A percentile compares a stretch with the other conserved stretches of the same genome.
Evolutionary conservation across 1,139 yeast species (phyloP).

Genomic region (Lodderomyces theae): DNA sequence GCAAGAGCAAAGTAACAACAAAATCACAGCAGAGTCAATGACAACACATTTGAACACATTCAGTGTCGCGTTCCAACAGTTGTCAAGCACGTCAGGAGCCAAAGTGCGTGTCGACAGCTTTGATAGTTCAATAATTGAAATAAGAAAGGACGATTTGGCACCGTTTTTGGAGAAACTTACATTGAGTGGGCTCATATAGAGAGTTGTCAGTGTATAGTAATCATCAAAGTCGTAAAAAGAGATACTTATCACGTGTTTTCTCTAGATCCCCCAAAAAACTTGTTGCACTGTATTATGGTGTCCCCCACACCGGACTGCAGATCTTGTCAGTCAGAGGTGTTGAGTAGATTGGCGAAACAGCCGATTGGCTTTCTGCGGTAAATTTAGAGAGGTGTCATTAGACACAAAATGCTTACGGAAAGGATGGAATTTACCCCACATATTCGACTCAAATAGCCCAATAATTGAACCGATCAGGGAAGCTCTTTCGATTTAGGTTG

Average conservation of each 20-base stretch:
- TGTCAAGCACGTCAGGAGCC: constrained; percentile 80
- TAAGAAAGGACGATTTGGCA: constrained; percentile 79
- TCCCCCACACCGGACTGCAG: too few species aligned
- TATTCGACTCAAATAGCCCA: background rate
- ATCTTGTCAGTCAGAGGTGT: too few species aligned
- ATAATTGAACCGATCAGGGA: too few species aligned
- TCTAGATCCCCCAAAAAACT: background rate
- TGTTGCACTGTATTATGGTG: too few species aligned
- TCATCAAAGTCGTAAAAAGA: background rate
- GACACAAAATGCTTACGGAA: background rate
- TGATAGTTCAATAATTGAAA: constrained; percentile 90
- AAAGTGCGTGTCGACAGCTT: constrained; percentile 89
- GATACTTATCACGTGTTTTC: background rate
- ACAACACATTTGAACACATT: constrained; percentile 66
- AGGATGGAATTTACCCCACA: background rate
- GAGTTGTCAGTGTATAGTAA: background rate
- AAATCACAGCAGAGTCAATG: constrained; percentile 15
- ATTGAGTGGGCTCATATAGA: constrained; percentile 17
- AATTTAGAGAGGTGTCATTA: too few species aligned
- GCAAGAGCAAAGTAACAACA: constrained; percentile 31
- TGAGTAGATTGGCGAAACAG: too few species aligned
- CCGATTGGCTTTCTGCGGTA: too few species aligned
- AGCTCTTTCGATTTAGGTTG: too few species aligned
- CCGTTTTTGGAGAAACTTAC: constrained; percentile 81
- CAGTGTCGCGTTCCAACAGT: constrained; percentile 86